A percentile compares a stretch with the other conserved stretches of the same genome.
These are phyloP conservation scores for Paradendryphiella salina DNA, from an alignment of 2,329 filamentous ascomycete genomes.

Conservation along the genomic window DNA sequence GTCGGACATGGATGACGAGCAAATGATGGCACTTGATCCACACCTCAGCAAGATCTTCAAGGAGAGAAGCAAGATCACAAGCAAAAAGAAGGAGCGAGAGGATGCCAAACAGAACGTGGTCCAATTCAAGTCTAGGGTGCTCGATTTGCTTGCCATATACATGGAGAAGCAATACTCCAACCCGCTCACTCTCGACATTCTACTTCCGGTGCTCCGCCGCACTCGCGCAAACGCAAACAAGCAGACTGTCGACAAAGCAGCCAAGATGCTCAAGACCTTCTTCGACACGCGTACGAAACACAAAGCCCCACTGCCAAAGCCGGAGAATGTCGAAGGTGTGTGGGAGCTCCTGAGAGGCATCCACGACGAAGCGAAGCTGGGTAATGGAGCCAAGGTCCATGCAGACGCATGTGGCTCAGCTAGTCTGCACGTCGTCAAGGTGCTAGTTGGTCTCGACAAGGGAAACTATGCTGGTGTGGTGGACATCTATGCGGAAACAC, in stretches of 20 bases:
- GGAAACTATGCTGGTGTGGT: slow-evolving; percentile 45
- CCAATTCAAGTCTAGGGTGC: slow-evolving; percentile 91
- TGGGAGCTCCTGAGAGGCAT: slow-evolving; percentile 66
- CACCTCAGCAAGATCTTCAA: slow-evolving; percentile 85
- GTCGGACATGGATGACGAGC: slow-evolving; percentile 89
- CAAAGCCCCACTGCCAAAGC: slow-evolving; percentile 50
- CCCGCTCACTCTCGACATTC: slow-evolving; percentile 66
- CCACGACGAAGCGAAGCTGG: slow-evolving; percentile 68
- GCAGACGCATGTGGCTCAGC: slow-evolving; percentile 74
- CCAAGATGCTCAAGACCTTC: slow-evolving; percentile 71
- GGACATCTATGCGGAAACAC: slow-evolving; percentile 50
- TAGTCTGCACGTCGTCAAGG: slow-evolving; percentile 67
- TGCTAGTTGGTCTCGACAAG: slow-evolving; percentile 58
- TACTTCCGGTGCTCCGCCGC: slow-evolving; percentile 76
- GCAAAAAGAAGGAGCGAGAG: slow-evolving; percentile 81
- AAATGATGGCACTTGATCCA: slow-evolving; percentile 88
- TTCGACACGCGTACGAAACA: slow-evolving; percentile 64
- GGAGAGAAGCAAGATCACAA: slow-evolving; percentile 65
- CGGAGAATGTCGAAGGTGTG: slow-evolving; percentile 51
- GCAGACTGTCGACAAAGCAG: slow-evolving; percentile 72
- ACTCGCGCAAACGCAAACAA: slow-evolving; percentile 77
- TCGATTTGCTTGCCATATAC: slow-evolving; percentile 85
- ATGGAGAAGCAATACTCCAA: slow-evolving; percentile 75
- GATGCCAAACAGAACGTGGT: slow-evolving; percentile 86
- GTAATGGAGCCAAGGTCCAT: slow-evolving; percentile 69